Conservation (phyloP, 2,329 filamentous ascomycete species). For the Alternaria dauci region DNA sequence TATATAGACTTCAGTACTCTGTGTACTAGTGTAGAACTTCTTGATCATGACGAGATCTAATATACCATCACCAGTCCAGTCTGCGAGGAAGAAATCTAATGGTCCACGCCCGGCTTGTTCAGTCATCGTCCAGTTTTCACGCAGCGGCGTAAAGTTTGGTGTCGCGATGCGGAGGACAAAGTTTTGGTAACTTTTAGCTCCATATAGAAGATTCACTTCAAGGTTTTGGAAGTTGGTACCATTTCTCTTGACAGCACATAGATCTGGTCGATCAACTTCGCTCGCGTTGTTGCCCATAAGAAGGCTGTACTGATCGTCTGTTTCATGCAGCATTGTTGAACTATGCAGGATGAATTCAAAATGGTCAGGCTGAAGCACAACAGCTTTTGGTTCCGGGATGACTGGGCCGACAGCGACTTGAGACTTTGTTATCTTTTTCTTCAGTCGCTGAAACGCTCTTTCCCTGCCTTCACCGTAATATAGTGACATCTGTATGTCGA, state of each 20-base stretch:
- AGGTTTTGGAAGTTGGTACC: background rate
- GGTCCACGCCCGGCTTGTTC: fast-evolving
- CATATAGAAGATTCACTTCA: background rate
- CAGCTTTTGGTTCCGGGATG: fast-evolving
- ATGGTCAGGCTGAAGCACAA: background rate
- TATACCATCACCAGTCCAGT: no score
- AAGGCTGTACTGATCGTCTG: fast-evolving
- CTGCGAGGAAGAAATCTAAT: no score
- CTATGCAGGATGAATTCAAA: fast-evolving
- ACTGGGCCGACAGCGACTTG: fast-evolving
- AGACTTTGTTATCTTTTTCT: constrained; percentile 7
- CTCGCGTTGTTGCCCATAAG: background rate
- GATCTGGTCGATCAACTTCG: background rate
- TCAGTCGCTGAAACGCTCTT: constrained; percentile 21
- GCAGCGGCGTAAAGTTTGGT: fast-evolving
- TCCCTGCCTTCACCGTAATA: constrained; percentile 12
- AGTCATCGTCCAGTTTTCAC: fast-evolving
- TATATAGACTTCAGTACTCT: no score
- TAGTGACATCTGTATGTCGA: constrained; percentile 10
- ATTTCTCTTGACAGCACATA: background rate
- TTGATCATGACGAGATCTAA: no score
- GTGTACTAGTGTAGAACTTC: no score
- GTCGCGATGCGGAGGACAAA: background rate
- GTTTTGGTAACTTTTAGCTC: background rate
- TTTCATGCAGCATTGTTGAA: background rate